phyloP scores from a whole-genome alignment of 306 rosid genomes.

The Canavalia gladiata region DNA sequence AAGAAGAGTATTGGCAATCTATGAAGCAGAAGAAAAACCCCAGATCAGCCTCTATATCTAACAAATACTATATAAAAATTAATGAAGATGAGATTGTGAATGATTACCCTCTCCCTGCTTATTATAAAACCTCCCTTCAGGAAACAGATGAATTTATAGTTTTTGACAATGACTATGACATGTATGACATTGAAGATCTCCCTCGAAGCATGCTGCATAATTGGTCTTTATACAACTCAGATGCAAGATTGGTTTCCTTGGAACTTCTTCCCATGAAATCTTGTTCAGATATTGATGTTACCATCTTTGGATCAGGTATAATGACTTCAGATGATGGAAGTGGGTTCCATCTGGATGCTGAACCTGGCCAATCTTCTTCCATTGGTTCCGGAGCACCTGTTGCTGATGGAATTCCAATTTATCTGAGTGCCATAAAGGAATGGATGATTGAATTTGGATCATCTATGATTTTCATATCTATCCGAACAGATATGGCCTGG shows the following conservation, averaged over 20 bases:
- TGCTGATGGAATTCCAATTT: conserved; percentile 88
- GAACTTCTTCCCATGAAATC: conserved; percentile 99
- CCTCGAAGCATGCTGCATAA: conserved; percentile 88
- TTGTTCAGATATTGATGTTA: conserved; percentile 91
- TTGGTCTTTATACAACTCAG: conserved; percentile 92
- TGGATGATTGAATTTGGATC: conserved; percentile 98
- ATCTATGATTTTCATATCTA: conserved; percentile 83
- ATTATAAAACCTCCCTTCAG: conserved; percentile 71
- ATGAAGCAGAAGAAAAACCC: conserved; percentile 71
- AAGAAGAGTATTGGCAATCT: conserved; percentile 84
- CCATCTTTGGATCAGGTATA: conserved; percentile 88
- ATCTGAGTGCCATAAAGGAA: conserved; percentile 90
- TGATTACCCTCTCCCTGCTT: conserved; percentile 95
- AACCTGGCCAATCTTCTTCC: conserved; percentile 71
- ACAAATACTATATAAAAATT: conserved; percentile 83
- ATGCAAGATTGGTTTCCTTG: conserved; percentile 85
- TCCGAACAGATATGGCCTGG: conserved; percentile 98
- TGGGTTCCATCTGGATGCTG: conserved; percentile 81
- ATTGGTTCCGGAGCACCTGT: conserved; percentile 57
- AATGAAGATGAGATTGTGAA: conserved; percentile 95
- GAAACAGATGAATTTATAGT: conserved; percentile 83
- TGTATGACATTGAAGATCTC: conserved; percentile 70
- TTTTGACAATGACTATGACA: conserved; percentile 65
- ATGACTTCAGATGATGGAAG: conserved; percentile 92
- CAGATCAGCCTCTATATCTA: conserved; percentile 51